Base-by-base conservation (phyloP, 495 filamentous ascomycete species). In the Aspergillus olivimuriae region DNA sequence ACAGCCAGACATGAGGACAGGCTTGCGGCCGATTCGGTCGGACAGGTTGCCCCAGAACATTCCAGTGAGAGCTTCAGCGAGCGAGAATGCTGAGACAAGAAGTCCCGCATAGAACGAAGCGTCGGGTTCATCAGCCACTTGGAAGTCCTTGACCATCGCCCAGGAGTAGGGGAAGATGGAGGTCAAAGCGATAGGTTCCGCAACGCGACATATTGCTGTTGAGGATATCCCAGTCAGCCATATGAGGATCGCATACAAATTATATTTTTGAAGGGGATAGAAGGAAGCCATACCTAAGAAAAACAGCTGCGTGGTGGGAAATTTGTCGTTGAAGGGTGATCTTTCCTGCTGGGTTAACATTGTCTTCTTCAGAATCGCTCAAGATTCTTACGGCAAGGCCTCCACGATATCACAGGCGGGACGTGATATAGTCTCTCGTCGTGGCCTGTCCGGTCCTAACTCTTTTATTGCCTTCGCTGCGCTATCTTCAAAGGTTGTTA, bases 131-230 rank as follows among this genome's bases (percentile, higher is more conserved):
- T 75, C 72, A 48, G 77, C 83, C 60, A 89, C 68, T 43, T 86
- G 48, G 56, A 87, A 86, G 50, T 83, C 72, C 59, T 80, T 81
- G 54, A 89, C 80, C 63, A 90, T 80, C 48, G 82, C 78, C 81
- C 84, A 94, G 43, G 89, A 86, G 65, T 94, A 95, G 12, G 87
- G 86, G 46, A 89, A 86, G 64, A 90, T 86, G 57, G 84, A 89
- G 2, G 87, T 90, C 47, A 94, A 76, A 33, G 88, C 87, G 45
- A 95, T 87, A 5, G 88, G 89, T 65, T 95, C 89, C 30, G 88
- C 86, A 48, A 94, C 76, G 39, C 89, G 84, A 62, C 82, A 83
- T 66, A 85, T 78, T 55, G 81, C 79, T 75, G 53, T 37, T 49
- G 16, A 20, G 61, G 65, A 44, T 7, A 32, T n/a, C n/a, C n/a